phyloP scores from a whole-genome alignment of 2,329 filamentous ascomycete species.

The Penicillium sp. region DNA sequence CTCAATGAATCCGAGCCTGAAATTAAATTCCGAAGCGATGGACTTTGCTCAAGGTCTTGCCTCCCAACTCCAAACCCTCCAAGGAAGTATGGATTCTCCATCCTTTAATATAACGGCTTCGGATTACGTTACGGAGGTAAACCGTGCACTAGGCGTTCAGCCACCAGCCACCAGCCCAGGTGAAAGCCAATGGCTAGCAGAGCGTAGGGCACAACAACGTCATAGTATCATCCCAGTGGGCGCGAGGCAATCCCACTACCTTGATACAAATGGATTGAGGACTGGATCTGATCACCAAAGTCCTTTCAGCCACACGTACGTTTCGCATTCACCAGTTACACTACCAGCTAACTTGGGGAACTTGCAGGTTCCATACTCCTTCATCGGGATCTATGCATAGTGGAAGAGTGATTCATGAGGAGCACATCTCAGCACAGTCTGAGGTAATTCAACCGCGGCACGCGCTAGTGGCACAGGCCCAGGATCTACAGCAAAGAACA shows the following conservation, averaged over 20 bases:
- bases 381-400: background rate
- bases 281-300: background rate
- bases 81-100: background rate
- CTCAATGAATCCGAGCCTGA: constrained; percentile 5
- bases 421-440: background rate
- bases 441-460: background rate
- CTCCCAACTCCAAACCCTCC: background rate
- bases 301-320: background rate
- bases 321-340: background rate
- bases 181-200: constrained; percentile 7
- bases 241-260: constrained; percentile 5
- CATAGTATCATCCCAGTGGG: constrained; percentile 8
- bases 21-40: background rate
- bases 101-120: background rate
- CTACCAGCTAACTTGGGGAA: background rate
- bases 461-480: background rate
- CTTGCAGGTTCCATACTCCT: background rate
- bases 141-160: background rate
- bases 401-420: background rate
- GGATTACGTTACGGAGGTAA: constrained; percentile 2
- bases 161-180: background rate
- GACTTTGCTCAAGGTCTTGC: constrained; percentile 2
- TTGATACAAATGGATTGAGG: background rate
- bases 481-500: background rate
- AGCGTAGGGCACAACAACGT: constrained; percentile 6